A percentile compares a stretch with the other conserved stretches of the same genome.
These are phyloP conservation scores for Pseudozyma tsukubaensis DNA, from an alignment of 1,284 basidiomycete species.

Conservation along the genomic window DNA sequence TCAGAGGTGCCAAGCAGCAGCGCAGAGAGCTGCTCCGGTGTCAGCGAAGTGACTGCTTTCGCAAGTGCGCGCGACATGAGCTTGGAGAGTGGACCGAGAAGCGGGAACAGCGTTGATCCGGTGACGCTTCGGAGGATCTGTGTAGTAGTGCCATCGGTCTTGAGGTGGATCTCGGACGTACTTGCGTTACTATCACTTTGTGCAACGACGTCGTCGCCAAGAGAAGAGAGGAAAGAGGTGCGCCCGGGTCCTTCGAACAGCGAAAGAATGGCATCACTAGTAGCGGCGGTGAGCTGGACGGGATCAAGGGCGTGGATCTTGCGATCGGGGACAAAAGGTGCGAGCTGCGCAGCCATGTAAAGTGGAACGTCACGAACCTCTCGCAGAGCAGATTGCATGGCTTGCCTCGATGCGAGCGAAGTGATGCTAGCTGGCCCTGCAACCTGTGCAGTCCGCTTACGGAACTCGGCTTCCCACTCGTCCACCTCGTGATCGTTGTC, in stretches of 20 bases:
- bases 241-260: conserved; percentile 44
- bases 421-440: conserved; percentile 38
- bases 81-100: conserved; percentile 61
- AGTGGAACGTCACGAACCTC: conserved; percentile 48
- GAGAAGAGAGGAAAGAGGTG: conserved; percentile 26
- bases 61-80: conserved; percentile 54
- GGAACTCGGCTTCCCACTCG: conserved; percentile 58
- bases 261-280: conserved; percentile 47
- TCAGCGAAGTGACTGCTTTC: conserved; percentile 29
- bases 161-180: conserved; percentile 2
- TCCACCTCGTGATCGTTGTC: conserved; percentile 21
- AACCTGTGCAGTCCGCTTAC: conserved; percentile 39
- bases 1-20: conserved; percentile 39
- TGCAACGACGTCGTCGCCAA: conserved; percentile 24
- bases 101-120: conserved; percentile 47
- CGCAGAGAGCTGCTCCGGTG: conserved; percentile 36
- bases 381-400: conserved; percentile 14
- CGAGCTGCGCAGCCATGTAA: conserved; percentile 53
- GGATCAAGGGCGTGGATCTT: conserved; percentile 48
- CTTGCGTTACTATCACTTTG: background rate
- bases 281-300: conserved; percentile 38
- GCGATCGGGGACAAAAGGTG: conserved; percentile 44
- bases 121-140: conserved; percentile 11
- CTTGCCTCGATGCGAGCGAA: conserved; percentile 23
- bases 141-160: conserved; percentile 14